Percentiles rank a stretch among this genome's conserved stretches.
Conservation (phyloP, 352 stramenopile genomes). For the Phytophthora brassicae region DNA sequence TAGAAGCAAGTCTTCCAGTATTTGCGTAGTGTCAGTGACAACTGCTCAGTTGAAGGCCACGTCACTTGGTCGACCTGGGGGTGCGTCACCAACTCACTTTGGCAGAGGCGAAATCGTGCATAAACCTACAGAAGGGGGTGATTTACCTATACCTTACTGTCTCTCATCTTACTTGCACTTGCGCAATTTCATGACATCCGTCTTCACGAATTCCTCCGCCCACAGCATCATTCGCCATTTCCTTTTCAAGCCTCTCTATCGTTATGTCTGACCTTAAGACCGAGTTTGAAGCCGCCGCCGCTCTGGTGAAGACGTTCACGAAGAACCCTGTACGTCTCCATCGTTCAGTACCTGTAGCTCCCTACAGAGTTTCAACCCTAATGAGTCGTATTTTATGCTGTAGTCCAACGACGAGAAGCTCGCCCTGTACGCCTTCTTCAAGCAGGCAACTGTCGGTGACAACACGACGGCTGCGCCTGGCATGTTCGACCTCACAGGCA, state of each 20-base stretch:
- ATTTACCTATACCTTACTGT: background rate
- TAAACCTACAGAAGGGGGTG: background rate
- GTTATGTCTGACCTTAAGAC: constrained; percentile 84
- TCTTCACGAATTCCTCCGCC: background rate
- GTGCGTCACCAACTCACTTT: background rate
- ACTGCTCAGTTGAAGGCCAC: background rate
- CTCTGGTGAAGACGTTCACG: constrained; percentile 79
- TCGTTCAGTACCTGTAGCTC: no score
- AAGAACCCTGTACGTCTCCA: constrained; percentile 51
- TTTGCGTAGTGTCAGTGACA: background rate
- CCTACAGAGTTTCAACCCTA: no score
- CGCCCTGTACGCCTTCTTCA: constrained; percentile 88
- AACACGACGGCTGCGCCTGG: constrained; percentile 79
- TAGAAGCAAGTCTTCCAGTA: no score
- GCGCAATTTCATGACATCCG: background rate
- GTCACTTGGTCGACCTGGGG: background rate
- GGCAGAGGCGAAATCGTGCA: background rate
- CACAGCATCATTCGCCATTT: constrained; percentile 50
- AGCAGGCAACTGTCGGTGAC: constrained; percentile 89
- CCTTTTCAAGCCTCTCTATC: constrained; percentile 8
- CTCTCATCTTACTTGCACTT: background rate
- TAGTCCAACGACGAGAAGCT: constrained; percentile 91
- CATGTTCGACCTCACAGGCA: constrained; percentile 87
- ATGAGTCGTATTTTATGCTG: no score
- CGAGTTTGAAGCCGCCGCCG: constrained; percentile 82